Base-by-base conservation (phyloP, 768 basidiomycete genomes). In the Suillus subalutaceus region DNA sequence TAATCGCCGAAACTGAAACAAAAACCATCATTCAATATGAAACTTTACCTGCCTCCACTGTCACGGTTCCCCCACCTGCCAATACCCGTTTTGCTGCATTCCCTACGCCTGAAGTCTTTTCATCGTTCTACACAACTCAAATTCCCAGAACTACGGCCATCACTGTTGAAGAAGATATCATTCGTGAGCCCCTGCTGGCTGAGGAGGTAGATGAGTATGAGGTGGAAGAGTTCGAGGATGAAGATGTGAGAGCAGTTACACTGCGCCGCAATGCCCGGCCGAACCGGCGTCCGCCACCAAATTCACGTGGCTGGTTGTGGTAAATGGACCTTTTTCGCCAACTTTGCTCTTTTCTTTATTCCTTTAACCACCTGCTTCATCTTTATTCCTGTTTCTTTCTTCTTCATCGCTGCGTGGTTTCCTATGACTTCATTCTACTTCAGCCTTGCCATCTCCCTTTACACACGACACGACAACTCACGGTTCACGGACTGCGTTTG, bases 131-230 rank as follows among this genome's bases (percentile, higher is more conserved):
- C 43, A 84, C 85, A 8, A 82, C 87, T n/a, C 81, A 83, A 6
- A 88, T 87, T 73, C 91, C 90, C 20, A 86, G 86, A 67, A 94
- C 92, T 32, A 93, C 92, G 16, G 86, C 90, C 15, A 81, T 93
- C 32, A 90, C 87, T 69, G 81, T 81, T 41, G 87, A 88, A 43
- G 90, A 93, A 63, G 88, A 89, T 50, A 73, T 79, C 40, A 15
- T 77, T 37, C 80, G 71, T 58, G 76, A 77, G 60, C 73, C 79
- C 52, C 57, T 82, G 43, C 61, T 43, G 16, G 63, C 52, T n/a
- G 81, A 83, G 68, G 83, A 82, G 53, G 60, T 79, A 9, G 77
- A 77, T 30, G 77, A 78, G 40, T 79, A 79, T 57, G 77, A 79
- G 30, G 63, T 74, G 13, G 76, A 77, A 52, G 78, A 81, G 50